These are phyloP conservation scores for Candolleomyces efflorescens DNA, from an alignment of 768 basidiomycete species.

Conservation along the genomic window DNA sequence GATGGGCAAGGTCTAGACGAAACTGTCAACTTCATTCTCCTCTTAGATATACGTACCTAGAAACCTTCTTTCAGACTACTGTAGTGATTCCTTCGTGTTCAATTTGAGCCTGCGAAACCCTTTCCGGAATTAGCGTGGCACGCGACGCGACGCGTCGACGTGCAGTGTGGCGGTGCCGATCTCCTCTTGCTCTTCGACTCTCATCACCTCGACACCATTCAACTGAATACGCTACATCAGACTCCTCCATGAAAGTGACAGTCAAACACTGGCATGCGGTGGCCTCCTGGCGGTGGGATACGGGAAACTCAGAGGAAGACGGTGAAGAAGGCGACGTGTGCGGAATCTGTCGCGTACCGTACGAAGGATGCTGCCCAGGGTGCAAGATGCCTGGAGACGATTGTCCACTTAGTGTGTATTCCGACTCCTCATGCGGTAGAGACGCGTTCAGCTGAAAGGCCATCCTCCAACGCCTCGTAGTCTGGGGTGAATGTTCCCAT, in stretches of 20 bases:
- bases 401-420: constrained; percentile 30
- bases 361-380: constrained; percentile 91
- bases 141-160: too few species aligned
- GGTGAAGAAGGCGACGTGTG: constrained; percentile 59
- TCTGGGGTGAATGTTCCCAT: constrained; percentile 97
- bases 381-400: constrained; percentile 95
- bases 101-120: too few species aligned
- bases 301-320: constrained; percentile 33
- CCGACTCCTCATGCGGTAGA: background rate
- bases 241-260: constrained; percentile 62
- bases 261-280: constrained; percentile 87
- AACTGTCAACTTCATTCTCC: too few species aligned
- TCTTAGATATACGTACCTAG: too few species aligned
- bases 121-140: too few species aligned
- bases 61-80: too few species aligned
- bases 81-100: too few species aligned
- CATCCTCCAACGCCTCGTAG: constrained; percentile 34
- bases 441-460: background rate
- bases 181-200: too few species aligned
- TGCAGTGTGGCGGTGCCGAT: too few species aligned
- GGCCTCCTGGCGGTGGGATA: constrained; percentile 88
- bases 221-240: too few species aligned
- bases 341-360: constrained; percentile 89
- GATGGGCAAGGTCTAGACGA: constrained; percentile 5
- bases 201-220: too few species aligned